Percentiles rank a stretch among this genome's conserved stretches.
Conservation (phyloP, 1,139 yeast genomes). For the Groenewaldozyma auringiensis region DNA sequence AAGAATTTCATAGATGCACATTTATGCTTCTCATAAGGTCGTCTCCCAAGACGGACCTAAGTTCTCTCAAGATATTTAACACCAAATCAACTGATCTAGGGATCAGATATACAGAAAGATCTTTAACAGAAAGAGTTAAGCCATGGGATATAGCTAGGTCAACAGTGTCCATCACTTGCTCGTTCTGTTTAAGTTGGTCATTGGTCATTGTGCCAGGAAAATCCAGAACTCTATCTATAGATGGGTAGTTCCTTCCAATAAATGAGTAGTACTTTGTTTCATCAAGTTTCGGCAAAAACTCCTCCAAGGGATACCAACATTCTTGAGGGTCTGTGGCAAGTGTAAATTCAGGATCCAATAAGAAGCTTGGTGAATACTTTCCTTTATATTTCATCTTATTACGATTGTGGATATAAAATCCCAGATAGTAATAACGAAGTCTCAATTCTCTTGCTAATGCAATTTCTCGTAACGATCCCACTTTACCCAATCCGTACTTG, state of each 20-base stretch:
- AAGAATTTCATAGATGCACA: no score
- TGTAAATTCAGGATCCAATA: conserved; percentile 31
- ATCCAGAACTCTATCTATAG: not conserved
- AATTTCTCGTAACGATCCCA: conserved; percentile 69
- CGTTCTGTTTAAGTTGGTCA: not conserved
- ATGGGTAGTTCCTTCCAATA: not conserved
- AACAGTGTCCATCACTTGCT: not conserved
- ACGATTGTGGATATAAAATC: conserved; percentile 68
- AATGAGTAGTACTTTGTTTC: conserved; percentile 7
- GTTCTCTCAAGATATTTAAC: not conserved
- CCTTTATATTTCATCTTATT: conserved; percentile 77
- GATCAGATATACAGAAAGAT: not conserved
- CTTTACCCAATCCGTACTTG: conserved; percentile 63
- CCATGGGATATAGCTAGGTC: not conserved
- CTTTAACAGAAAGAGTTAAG: not conserved
- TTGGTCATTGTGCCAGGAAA: conserved; percentile 8
- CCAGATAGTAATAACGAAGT: conserved; percentile 56
- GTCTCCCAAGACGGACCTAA: not conserved
- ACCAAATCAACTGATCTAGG: not conserved
- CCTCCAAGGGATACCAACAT: conserved; percentile 12
- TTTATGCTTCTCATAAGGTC: no score
- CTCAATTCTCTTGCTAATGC: conserved; percentile 36
- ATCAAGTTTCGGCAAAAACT: conserved; percentile 10
- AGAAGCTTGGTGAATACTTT: conserved; percentile 40
- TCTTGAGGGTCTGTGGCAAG: conserved; percentile 5